Conservation (phyloP, 768 basidiomycete species). For the Wakefieldia striispora region DNA sequence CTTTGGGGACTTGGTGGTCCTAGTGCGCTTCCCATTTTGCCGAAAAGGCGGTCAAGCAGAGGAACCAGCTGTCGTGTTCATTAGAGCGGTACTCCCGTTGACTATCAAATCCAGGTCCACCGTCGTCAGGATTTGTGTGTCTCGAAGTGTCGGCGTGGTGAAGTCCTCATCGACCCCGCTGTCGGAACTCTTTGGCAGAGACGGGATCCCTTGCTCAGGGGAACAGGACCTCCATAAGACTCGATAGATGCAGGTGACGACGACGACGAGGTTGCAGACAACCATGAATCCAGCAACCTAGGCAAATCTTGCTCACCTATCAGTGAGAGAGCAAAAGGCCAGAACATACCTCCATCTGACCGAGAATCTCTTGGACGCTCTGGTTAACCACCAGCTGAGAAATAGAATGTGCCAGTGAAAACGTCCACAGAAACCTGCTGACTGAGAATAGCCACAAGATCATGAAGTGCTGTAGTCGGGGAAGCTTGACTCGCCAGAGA, state of each 20-base stretch:
- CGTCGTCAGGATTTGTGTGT: background rate
- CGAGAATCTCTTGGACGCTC: background rate
- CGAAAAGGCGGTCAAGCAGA: no score
- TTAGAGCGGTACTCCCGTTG: no score
- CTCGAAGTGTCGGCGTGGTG: background rate
- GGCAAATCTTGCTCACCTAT: background rate
- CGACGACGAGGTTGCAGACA: slow-evolving; percentile 1
- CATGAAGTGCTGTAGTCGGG: slow-evolving; percentile 10
- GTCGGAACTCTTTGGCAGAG: background rate
- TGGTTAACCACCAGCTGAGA: background rate
- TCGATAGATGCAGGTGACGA: background rate
- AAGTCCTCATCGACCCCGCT: slow-evolving; percentile 8
- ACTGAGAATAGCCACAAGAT: background rate
- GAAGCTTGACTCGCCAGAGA: slow-evolving; percentile 16
- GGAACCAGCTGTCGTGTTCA: no score
- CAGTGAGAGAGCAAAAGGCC: no score
- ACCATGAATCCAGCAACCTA: background rate
- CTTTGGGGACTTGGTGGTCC: no score
- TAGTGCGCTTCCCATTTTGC: no score
- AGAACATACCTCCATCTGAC: background rate
- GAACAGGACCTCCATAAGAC: background rate
- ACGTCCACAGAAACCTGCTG: background rate
- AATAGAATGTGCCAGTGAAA: background rate
- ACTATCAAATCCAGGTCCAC: slow-evolving; percentile 5
- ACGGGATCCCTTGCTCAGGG: background rate